Evolutionary conservation across 164 flowering plant species (phyloP).

Genomic region (Vitis vinifera): DNA sequence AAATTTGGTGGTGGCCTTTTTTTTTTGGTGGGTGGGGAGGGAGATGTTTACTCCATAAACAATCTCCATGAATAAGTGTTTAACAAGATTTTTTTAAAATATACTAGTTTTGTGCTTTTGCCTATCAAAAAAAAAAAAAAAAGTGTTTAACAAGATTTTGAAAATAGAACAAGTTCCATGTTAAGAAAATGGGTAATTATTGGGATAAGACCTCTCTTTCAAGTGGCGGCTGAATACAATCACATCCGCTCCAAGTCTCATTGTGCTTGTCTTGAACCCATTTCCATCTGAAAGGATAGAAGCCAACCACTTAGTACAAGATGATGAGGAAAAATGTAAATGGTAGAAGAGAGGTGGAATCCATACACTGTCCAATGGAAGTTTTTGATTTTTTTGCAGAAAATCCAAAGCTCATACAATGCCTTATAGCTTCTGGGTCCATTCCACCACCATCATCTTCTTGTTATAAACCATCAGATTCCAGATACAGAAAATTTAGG

Average conservation of each 20-base stretch:
- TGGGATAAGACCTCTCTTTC: conserved; percentile 35
- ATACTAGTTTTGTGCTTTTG: too few relatives aligned
- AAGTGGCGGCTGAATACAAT: conserved; percentile 60
- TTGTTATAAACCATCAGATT: conserved; percentile 8
- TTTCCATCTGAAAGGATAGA: conserved; percentile 72
- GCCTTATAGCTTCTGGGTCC: conserved; percentile 58
- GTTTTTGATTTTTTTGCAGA: conserved; percentile 52
- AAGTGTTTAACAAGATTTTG: background rate
- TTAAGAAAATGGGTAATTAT: background rate
- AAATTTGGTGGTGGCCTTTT: too few relatives aligned
- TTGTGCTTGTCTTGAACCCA: conserved; percentile 80
- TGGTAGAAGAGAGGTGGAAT: conserved; percentile 1
- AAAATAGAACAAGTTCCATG: background rate
- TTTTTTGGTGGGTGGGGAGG: too few relatives aligned
- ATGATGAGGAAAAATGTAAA: background rate
- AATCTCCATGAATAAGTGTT: too few relatives aligned
- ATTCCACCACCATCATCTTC: conserved; percentile 75
- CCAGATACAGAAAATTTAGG: conserved; percentile 8
- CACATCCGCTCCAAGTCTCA: conserved; percentile 81
- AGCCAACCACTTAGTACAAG: conserved; percentile 23
- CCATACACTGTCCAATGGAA: conserved; percentile 54
- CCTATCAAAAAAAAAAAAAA: too few relatives aligned
- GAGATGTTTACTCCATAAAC: too few relatives aligned
- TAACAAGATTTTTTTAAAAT: background rate
- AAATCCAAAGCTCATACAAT: conserved; percentile 68